Conservation (phyloP, 2,329 filamentous ascomycete genomes). For the Colletotrichum agaves region DNA sequence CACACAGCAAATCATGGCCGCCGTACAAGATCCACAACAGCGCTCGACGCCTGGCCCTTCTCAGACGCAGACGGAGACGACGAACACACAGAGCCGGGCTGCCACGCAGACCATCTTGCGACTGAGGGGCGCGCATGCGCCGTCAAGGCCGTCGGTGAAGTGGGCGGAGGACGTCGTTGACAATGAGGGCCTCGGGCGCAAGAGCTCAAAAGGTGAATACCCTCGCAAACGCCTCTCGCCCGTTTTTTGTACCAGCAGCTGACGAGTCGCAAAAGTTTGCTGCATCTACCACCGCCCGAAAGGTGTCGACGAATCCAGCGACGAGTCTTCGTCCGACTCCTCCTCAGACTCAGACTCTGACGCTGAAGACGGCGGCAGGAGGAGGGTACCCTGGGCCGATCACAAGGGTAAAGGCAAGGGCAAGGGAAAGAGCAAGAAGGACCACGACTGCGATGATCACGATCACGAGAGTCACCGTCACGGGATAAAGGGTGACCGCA, state of each 20-base stretch:
- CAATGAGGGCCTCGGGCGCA: constrained; percentile 94
- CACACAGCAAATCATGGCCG: constrained; percentile 10
- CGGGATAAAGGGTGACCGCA: constrained; percentile 40
- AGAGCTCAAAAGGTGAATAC: constrained; percentile 86
- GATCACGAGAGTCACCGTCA: constrained; percentile 49
- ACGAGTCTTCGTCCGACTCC: constrained; percentile 70
- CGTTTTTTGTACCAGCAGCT: background rate
- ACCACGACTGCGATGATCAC: constrained; percentile 49
- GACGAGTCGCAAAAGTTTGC: constrained; percentile 73
- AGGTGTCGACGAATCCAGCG: constrained; percentile 83
- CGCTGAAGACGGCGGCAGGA: constrained; percentile 52
- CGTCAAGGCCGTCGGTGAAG: constrained; percentile 73
- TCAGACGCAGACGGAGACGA: constrained; percentile 48
- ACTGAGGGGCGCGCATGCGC: constrained; percentile 60
- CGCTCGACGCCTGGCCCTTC: constrained; percentile 45
- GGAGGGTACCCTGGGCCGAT: constrained; percentile 43
- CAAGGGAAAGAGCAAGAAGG: constrained; percentile 45
- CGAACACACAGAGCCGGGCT: constrained; percentile 43
- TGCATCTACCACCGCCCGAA: constrained; percentile 96
- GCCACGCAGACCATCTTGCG: constrained; percentile 57
- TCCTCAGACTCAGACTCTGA: constrained; percentile 62
- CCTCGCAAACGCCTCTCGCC: background rate
- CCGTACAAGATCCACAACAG: constrained; percentile 45
- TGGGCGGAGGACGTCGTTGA: constrained; percentile 96
- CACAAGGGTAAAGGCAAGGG: constrained; percentile 53